These are phyloP conservation scores for Trichoderma brevicompactum DNA, from an alignment of 2,329 filamentous ascomycete species.

Conservation along the genomic window DNA sequence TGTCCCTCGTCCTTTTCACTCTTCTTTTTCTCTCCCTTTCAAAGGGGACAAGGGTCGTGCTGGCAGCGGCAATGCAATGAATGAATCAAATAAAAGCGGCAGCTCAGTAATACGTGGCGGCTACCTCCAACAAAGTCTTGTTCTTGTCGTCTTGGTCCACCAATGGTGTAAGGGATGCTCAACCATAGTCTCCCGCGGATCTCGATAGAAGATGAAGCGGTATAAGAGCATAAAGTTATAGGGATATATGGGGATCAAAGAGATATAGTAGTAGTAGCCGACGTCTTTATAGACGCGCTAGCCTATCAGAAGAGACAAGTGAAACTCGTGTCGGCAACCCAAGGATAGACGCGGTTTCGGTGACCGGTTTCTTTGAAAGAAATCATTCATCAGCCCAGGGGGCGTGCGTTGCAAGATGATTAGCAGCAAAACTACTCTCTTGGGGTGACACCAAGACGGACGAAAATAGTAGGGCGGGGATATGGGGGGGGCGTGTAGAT, in stretches of 20 bases:
- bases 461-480: neutral
- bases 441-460: constrained; percentile 6
- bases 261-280: neutral
- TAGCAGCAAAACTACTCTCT: neutral
- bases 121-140: neutral
- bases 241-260: no score
- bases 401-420: neutral
- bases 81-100: neutral
- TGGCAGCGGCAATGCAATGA: neutral
- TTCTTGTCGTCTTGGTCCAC: constrained; percentile 15
- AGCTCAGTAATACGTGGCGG: neutral
- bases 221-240: neutral
- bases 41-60: neutral
- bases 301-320: neutral
- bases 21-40: neutral
- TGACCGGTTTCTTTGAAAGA: neutral
- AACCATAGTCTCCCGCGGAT: constrained; percentile 13
- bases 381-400: neutral
- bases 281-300: neutral
- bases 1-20: neutral
- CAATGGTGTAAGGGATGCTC: constrained; percentile 8
- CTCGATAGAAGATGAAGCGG: neutral
- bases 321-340: neutral
- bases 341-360: neutral
- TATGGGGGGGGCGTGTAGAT: neutral